Base-by-base conservation (phyloP, 2,329 filamentous ascomycete genomes). In the Hypoxylon sp. region DNA sequence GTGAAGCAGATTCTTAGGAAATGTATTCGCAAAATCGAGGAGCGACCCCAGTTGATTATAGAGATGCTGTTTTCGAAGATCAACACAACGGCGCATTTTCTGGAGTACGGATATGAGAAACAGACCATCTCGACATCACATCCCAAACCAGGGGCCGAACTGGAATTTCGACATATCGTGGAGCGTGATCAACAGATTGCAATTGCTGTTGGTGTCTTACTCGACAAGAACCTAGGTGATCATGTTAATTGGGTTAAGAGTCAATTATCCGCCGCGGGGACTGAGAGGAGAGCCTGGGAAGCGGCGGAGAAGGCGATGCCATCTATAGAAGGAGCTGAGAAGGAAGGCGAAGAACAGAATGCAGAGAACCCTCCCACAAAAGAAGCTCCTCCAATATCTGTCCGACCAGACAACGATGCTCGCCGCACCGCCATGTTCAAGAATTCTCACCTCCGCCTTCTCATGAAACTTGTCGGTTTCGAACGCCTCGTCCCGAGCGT, bases 11-110 rank as follows among this genome's bases (percentile, higher is more conserved):
- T 98, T 42, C 87, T 98, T 71, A 90, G 91, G 73, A 91, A 91
- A 75, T 91, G 95, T 71, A 86, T 93, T 60, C 94, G 92, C 76
- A 97, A 96, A 81, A 86, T 98, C 1, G 88, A 96, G 68, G 90
- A 97, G 73, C 88, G 94, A 47, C 94, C 94, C 0, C 93, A 95
- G 69, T 84, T 98, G 44, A 87, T 97, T 54, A 91, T 97, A 0
- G 96, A 99, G 80, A 89, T 99, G 86, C 85, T 99, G 13, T 99
- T 99, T 80, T 97, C 93, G 79, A 99, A 99, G 80, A 92, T 94
- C 63, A 91, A 90, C 57, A 87, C 88, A 50, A 97, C 93, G 0
- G 87, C 94, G 0, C 93, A 92, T 80, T 98, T 94, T 77, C 86
- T 99, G 4, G 94, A 98, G 77, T 94, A 94, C 75, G 96, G 96